A percentile compares a stretch with the other conserved stretches of the same genome.
Evolutionary conservation across 192 early-diverging fungal species (phyloP).

Genomic region (Rhizophagus clarus): DNA sequence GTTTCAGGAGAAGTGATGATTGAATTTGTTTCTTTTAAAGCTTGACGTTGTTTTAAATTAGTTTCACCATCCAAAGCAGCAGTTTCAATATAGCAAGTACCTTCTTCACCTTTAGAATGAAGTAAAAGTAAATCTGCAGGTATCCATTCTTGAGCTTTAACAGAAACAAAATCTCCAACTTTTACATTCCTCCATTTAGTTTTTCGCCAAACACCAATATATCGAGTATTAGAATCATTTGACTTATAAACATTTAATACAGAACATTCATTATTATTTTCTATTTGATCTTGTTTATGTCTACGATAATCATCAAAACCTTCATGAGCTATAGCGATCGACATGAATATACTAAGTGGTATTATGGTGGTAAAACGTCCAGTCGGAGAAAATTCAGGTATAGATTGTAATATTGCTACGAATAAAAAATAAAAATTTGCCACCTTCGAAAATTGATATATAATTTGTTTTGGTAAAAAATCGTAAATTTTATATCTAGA

Average conservation of each 20-base stretch:
- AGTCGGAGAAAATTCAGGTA: slow-evolving; percentile 75
- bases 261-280: slow-evolving; percentile 59
- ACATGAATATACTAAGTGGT: slow-evolving; percentile 73
- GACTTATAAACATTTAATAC: slow-evolving; percentile 59
- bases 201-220: slow-evolving; percentile 47
- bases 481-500: slow-evolving; percentile 60
- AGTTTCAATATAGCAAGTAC: slow-evolving; percentile 84
- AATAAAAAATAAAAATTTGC: slow-evolving; percentile 73
- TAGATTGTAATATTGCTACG: slow-evolving; percentile 57
- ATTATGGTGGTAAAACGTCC: slow-evolving; percentile 79
- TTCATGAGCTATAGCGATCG: slow-evolving; percentile 77
- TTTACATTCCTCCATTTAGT: slow-evolving; percentile 62
- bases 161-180: slow-evolving; percentile 77
- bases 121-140: slow-evolving; percentile 82
- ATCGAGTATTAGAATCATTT: slow-evolving; percentile 50
- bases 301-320: slow-evolving; percentile 73
- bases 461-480: slow-evolving; percentile 66
- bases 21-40: slow-evolving; percentile 62
- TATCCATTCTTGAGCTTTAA: slow-evolving; percentile 79
- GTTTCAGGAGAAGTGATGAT: slow-evolving; percentile 46
- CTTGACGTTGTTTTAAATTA: slow-evolving; percentile 84
- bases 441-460: slow-evolving; percentile 68
- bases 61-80: slow-evolving; percentile 88
- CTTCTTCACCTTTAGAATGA: slow-evolving; percentile 69
- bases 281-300: slow-evolving; percentile 63